Evolutionary conservation across 805 yeast genomes (phyloP), one percentile per base, ranked within the genome.

Genomic region (Lachancea sp.): DNA sequence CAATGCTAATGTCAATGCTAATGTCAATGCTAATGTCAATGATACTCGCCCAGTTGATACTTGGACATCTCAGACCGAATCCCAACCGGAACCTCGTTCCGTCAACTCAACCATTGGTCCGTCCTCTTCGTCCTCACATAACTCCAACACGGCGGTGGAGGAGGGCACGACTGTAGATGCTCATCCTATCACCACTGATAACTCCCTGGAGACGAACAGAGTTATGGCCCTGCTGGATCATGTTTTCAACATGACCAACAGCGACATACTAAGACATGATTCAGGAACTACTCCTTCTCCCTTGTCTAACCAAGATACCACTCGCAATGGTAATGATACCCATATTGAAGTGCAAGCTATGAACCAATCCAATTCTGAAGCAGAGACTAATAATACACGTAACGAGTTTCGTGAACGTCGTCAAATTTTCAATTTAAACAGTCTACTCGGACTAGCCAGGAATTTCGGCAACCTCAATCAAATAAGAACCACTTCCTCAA

Each of bases 141-240:
- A n/a, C n/a, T n/a, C n/a, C n/a, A n/a, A n/a, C n/a, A n/a, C n/a
- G n/a, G n/a, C n/a, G n/a, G n/a, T n/a, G n/a, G n/a, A n/a, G n/a
- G n/a, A n/a, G n/a, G n/a, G n/a, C 22, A 18, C 23, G 16, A 12
- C 23, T 30, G 5, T 4, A 4, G 22, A n/a, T 8, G 13, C 20
- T 8, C 34, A 16, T 9, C 34, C 21, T 5, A 18, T 30, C 13
- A 30, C 34, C 13, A 31, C 39, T 8, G 33, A 36, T 19, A 19
- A n/a, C 20, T 9, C 15, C 12, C 36, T 18, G 21, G 43, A 40
- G 13, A 34, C 24, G 32, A 55, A 54, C 20, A 47, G 61, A 31
- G 42, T 56, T 8, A 50, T 58, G 38, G 35, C 45, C 11, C 44
- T 55, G 9, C 33, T 58, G 13, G 49, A 53, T 29, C 52, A 52